Evolutionary conservation across 2,329 filamentous ascomycete genomes (phyloP), one percentile per base, ranked within the genome.

Genomic region (Microsporum canis): DNA sequence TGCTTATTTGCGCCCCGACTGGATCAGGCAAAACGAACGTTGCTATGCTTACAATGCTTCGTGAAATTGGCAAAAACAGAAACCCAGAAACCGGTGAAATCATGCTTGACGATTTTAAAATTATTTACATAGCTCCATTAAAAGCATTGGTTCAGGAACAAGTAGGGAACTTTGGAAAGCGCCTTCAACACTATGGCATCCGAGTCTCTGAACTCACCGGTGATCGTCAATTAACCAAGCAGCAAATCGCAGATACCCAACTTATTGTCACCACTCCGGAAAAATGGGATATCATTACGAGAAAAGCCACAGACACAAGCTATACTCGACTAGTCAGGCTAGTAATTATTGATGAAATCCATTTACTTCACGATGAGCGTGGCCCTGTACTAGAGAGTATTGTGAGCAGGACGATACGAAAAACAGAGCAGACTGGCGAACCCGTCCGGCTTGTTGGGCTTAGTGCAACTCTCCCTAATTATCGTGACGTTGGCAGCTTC

Each of bases 11-110:
- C 73, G 95, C 94, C 5, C 94, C 94, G 1, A 99, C 94, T 57
- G 94, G 94, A 66, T 96, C 91, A 72, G 94, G 94, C 71, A 99
- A 99, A 78, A 99, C 94, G 1, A 99, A 99, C 70, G 94, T 99
- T 58, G 92, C 92, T 47, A 97, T 99, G 92, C 80, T 99, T 65
- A 87, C 92, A 1, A 97, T 99, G 70, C 81, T 99, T 43, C 89
- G 92, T 64, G 95, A 99, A 73, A 91, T 99, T 70, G 94, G 94
- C 63, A 99, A 97, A 78, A 87, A 99, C 71, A 84, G 92, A 62
- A 87, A 99, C 69, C 84, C 88, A 0, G 80, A 87, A 64, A 96
- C 90, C 0, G 94, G 94, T n/a, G 88, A 95, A 63, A 94, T 99
- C 65, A 90, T 95, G 73, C 79, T 99, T 6, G 94, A 99, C 70